Conservation (phyloP, 2,329 filamentous ascomycete species). For the Diplodia corticola region DNA sequence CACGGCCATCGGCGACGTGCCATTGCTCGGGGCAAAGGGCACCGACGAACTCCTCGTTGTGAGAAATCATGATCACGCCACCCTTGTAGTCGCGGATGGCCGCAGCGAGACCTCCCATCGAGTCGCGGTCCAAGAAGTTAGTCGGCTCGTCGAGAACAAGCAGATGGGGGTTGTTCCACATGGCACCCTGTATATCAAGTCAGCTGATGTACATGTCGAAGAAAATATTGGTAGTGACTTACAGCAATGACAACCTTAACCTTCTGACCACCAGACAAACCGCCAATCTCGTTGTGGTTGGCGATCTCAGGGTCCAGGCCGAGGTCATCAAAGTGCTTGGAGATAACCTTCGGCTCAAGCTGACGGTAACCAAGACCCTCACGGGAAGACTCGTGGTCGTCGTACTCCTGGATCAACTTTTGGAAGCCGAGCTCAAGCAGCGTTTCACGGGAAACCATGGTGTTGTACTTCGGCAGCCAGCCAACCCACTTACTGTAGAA, state of each 20-base stretch:
- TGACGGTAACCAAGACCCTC: conserved; percentile 96
- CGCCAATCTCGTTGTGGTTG: conserved; percentile 97
- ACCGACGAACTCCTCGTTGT: conserved; percentile 98
- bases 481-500: conserved; percentile 76
- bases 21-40: conserved; percentile 95
- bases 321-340: conserved; percentile 96
- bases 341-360: conserved; percentile 89
- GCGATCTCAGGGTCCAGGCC: conserved; percentile 96
- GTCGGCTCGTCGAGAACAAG: conserved; percentile 97
- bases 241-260: conserved; percentile 94
- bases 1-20: conserved; percentile 85
- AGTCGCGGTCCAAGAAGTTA: conserved; percentile 98
- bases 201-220: conserved; percentile 69
- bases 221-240: conserved; percentile 23
- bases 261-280: conserved; percentile 94
- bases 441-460: conserved; percentile 89
- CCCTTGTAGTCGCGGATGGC: conserved; percentile 98
- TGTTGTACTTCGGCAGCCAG: conserved; percentile 90
- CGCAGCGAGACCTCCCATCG: conserved; percentile 92
- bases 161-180: conserved; percentile 97
- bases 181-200: not conserved
- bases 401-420: conserved; percentile 96
- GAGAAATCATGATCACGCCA: conserved; percentile 98
- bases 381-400: conserved; percentile 97
- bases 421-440: conserved; percentile 80